Percentiles rank a stretch among this genome's conserved stretches.
These are phyloP conservation scores for Gonapodya prolifera DNA, from an alignment of 192 early-diverging fungal species.

Conservation along the genomic window DNA sequence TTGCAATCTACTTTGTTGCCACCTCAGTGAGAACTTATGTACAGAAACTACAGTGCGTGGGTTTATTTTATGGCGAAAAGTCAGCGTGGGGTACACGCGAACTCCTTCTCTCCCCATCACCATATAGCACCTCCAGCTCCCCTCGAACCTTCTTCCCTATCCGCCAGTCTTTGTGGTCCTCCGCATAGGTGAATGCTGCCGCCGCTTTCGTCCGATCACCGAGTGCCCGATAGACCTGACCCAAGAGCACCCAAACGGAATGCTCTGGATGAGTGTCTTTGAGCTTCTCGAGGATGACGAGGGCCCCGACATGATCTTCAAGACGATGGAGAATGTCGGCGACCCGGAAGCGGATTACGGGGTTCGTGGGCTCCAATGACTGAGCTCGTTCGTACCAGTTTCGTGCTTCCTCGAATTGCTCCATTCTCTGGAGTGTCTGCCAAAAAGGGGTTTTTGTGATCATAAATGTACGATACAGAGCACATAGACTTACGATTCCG, in stretches of 20 bases:
- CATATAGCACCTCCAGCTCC: constrained; percentile 25
- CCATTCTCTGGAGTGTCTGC: constrained; percentile 43
- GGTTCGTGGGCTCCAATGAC: constrained; percentile 27
- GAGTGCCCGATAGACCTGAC: constrained; percentile 35
- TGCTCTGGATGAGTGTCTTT: constrained; percentile 32
- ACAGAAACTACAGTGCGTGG: neutral
- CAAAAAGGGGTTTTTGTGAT: neutral
- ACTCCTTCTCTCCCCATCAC: neutral
- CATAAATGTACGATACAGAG: neutral
- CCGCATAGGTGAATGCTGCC: constrained; percentile 44
- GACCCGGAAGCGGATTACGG: constrained; percentile 51
- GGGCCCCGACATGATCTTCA: constrained; percentile 44
- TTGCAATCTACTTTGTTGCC: too few relatives aligned
- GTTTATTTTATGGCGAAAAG: neutral
- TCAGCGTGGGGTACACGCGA: neutral
- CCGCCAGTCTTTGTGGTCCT: constrained; percentile 38
- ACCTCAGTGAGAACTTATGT: too few relatives aligned
- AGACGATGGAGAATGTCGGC: constrained; percentile 50
- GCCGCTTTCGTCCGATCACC: constrained; percentile 38
- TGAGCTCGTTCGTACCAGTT: constrained; percentile 47
- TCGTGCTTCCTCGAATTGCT: constrained; percentile 36
- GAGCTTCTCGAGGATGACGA: constrained; percentile 46
- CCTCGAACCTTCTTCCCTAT: constrained; percentile 25
- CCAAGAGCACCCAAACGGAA: constrained; percentile 50
- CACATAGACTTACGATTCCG: constrained; percentile 38